These are phyloP conservation scores for Globisporangium barbulae DNA, from an alignment of 352 stramenopile genomes.

Conservation along the genomic window DNA sequence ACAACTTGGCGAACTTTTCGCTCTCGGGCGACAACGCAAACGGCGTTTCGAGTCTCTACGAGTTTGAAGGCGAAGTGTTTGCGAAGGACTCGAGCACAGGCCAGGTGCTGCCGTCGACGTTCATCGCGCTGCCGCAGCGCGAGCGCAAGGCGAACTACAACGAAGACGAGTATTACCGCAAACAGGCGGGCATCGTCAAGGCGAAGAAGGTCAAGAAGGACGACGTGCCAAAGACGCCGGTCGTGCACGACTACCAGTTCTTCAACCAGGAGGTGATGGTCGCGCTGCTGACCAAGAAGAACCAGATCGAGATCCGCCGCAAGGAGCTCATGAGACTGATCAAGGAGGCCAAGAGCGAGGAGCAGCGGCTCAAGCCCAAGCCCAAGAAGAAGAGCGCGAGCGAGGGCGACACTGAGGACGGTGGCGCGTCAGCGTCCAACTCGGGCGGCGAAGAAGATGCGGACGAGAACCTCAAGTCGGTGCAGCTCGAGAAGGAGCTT, in stretches of 20 bases:
- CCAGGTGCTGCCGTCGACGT: conserved; percentile 85
- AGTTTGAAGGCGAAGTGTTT: conserved; percentile 89
- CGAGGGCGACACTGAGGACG: conserved; percentile 51
- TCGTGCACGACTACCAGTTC: conserved; percentile 95
- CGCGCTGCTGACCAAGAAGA: conserved; percentile 82
- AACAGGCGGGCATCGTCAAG: conserved; percentile 78
- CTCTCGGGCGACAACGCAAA: conserved; percentile 86
- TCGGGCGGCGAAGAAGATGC: conserved; percentile 56
- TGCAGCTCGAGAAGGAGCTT: conserved; percentile 77
- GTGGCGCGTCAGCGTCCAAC: conserved; percentile 41
- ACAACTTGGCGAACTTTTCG: conserved; percentile 96
- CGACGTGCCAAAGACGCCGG: conserved; percentile 85
- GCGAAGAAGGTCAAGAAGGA: conserved; percentile 87
- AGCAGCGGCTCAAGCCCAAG: conserved; percentile 76
- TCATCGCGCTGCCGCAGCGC: conserved; percentile 82
- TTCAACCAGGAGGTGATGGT: conserved; percentile 91
- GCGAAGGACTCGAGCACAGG: conserved; percentile 84
- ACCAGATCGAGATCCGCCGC: conserved; percentile 86
- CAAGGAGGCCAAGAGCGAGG: conserved; percentile 81
- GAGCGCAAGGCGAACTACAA: conserved; percentile 94
- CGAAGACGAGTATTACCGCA: conserved; percentile 96
- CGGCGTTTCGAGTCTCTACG: conserved; percentile 79
- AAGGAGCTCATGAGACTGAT: conserved; percentile 82
- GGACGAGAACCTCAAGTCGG: conserved; percentile 48
- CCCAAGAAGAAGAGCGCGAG: conserved; percentile 48